Evolutionary conservation across 1,284 basidiomycete species (phyloP), one percentile per base, ranked within the genome.

Genomic region (Lignosus rhinocerotis): DNA sequence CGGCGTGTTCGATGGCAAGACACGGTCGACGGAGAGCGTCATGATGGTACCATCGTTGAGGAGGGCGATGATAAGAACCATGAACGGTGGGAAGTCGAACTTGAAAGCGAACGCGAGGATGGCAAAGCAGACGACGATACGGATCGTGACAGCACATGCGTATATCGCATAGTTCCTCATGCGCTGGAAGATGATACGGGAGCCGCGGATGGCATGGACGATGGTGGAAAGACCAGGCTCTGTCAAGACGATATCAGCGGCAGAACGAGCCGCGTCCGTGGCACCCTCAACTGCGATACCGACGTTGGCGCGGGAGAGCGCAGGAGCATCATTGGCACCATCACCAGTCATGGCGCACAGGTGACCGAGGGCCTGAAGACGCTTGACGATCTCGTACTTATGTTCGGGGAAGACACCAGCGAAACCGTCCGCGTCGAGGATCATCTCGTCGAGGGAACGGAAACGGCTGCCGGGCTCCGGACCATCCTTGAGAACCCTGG

Each of bases 1-100:
- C 5, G 93, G 93, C 34, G 90, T 90, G 76, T 82, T 90, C 51
- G 93, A 95, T 49, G 96, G 96, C 70, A 98, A 78, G 63, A 98
- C 96, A 76, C 96, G 94, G 77, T 98, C 96, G 61, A 98, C 91
- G 32, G 94, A 97, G 65, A 98, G 84, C 11, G 96, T 98, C 95
- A 98, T 98, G 84, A 98, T 96, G 67, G 96, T 97, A 76, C 96
- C 96, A 74, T 98, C 96, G 78, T 98, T 98, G 68, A 98, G 81
- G 53, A 98, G 84, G 61, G 96, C 95, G 67, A 98, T 96, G 77
- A 98, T 93, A 75, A 98, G 90, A 65, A 98, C 88, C 96, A 98
- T 98, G 88, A 98, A 98, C 16, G 96, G 94, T 70, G 96, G 96
- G 93, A 98, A 98, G 78, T 96, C 92, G 76, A 95, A 94, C 81